Base-by-base conservation (phyloP, 2,329 filamentous ascomycete species). In the Aspergillus awamori region DNA sequence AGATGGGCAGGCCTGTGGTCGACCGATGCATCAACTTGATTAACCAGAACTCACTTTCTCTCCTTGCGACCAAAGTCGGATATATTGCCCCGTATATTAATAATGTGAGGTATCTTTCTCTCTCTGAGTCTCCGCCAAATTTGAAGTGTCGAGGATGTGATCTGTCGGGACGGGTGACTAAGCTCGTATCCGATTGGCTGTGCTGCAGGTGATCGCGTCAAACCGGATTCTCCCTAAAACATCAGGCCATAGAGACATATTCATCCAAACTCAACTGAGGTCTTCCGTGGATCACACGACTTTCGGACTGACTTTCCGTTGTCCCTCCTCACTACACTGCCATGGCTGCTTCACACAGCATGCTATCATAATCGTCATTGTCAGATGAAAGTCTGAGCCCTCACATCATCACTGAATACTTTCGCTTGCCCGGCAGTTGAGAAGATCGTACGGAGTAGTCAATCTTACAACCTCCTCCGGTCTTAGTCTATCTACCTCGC, bases 191-290 rank as follows among this genome's bases (percentile, higher is more conserved):
- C 15, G 47, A 30, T 49, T 49, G 47, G 24, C 8, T 15, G 24
- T 4, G 47, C 26, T n/a, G 6, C 47, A 22, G 15, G 10, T 10
- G 11, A 13, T 10, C 39, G 11, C 13, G 20, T 45, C 13, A 26
- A 51, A 51, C 47, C 47, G 47, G 47, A n/a, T 51, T 51, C 47
- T 51, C 15, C 47, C n/a, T 33, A 51, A 30, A 20, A 28, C 45
- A 51, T 51, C 47, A 51, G 47, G 47, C 47, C 47, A 51, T 51
- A 30, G 28, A n/a, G 47, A 24, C 47, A 51, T 15, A 30, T 17
- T 11, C 41, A 45, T 20, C 41, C 41, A 24, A 24, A 20, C 41
- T 45, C 45, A 49, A 49, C 5, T 49, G 22, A 49, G 24, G 24
- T 7, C 15, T 49, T 30, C 45, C 45, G 26, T 49, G 45, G 24